These are phyloP conservation scores for Wickerhamomyces sydowiorum DNA, from an alignment of 805 yeast genomes.

Conservation along the genomic window DNA sequence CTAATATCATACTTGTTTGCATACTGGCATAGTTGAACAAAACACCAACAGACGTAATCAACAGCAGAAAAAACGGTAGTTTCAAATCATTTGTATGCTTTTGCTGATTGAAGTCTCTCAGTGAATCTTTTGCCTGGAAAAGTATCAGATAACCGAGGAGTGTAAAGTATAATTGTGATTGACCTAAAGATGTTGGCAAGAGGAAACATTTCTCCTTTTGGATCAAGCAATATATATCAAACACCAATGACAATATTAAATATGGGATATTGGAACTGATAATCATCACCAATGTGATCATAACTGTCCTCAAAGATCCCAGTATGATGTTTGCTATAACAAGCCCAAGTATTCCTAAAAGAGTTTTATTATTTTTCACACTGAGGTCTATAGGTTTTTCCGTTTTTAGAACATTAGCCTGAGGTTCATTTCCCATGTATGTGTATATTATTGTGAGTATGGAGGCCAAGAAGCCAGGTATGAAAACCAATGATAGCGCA, in stretches of 20 bases:
- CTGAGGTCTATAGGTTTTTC: not conserved
- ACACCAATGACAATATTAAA: slow-evolving; percentile 3
- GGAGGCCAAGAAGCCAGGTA: slow-evolving; percentile 13
- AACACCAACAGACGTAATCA: slow-evolving; percentile 1
- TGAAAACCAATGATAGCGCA: slow-evolving; percentile 1
- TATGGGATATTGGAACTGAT: slow-evolving; percentile 11
- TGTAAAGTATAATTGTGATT: slow-evolving; percentile 3
- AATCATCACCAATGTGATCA: slow-evolving; percentile 14
- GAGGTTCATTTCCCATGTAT: not conserved
- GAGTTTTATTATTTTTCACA: slow-evolving; percentile 1
- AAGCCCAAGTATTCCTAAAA: slow-evolving; percentile 7
- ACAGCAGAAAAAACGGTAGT: not conserved
- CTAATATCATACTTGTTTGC: slow-evolving; percentile 20
- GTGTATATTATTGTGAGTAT: slow-evolving; percentile 9
- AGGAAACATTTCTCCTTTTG: not conserved
- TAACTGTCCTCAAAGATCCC: slow-evolving; percentile 20
- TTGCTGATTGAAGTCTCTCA: slow-evolving; percentile 12
- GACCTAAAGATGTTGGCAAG: slow-evolving; percentile 1
- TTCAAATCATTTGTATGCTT: slow-evolving; percentile 1
- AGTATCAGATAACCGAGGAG: slow-evolving; percentile 3
- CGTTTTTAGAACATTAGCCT: not conserved
- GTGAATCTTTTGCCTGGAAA: slow-evolving; percentile 3
- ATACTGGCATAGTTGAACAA: slow-evolving; percentile 2
- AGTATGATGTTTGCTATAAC: slow-evolving; percentile 8
- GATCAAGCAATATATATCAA: slow-evolving; percentile 10